phyloP scores from a whole-genome alignment of 2,329 filamentous ascomycete genomes.

The Alternaria metachromatica region DNA sequence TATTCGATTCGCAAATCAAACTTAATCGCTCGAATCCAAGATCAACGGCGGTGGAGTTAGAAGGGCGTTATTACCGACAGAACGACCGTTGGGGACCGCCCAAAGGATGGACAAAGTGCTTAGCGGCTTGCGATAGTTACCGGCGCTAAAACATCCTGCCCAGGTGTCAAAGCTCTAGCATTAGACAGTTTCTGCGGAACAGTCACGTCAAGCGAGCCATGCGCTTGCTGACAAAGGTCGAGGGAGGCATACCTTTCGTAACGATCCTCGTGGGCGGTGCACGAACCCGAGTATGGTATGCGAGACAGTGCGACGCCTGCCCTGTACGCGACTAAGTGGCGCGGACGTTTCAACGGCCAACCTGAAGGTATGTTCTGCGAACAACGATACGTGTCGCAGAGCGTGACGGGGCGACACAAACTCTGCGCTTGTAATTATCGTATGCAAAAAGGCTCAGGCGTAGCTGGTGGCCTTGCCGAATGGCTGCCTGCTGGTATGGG shows the following conservation, averaged over 20 bases:
- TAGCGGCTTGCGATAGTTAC: slow-evolving; percentile 23
- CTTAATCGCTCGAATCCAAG: slow-evolving; percentile 1
- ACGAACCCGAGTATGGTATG: neutral
- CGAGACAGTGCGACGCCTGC: neutral
- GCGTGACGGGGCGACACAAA: neutral
- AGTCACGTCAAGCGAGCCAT: slow-evolving; percentile 3
- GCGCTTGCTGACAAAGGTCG: neutral
- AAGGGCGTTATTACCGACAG: slow-evolving; percentile 10
- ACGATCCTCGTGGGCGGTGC: slow-evolving; percentile 1
- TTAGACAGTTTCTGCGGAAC: slow-evolving; percentile 19
- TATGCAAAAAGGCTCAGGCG: neutral
- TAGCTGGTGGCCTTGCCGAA: neutral
- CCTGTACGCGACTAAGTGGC: neutral
- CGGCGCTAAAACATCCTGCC: slow-evolving; percentile 18
- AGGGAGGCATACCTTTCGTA: slow-evolving; percentile 4
- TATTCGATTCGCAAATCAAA: neutral
- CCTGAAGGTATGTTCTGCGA: neutral
- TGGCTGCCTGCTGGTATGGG: neutral
- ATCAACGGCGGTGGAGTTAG: neutral
- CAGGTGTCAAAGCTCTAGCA: slow-evolving; percentile 11
- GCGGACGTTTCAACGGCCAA: neutral
- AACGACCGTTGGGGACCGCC: slow-evolving; percentile 17
- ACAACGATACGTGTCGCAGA: neutral
- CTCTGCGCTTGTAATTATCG: neutral
- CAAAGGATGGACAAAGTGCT: slow-evolving; percentile 16